Evolutionary conservation across 768 basidiomycete species (phyloP).

Genomic region (Tulasnella sp.): DNA sequence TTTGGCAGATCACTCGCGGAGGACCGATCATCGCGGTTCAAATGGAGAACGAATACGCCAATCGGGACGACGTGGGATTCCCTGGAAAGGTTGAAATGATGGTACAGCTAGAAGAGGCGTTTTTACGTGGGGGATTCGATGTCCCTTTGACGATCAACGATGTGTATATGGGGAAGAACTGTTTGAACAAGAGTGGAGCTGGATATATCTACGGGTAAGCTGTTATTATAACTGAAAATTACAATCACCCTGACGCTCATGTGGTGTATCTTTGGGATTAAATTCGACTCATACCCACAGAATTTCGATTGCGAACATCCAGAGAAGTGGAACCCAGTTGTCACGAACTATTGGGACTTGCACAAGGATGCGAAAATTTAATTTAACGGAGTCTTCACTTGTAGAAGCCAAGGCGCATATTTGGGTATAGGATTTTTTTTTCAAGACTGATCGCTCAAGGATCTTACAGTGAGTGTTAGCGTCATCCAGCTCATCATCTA

Average conservation of each 20-base stretch:
- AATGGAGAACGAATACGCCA: slow-evolving; percentile 62
- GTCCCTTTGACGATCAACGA: slow-evolving; percentile 73
- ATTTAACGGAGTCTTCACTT: too few species aligned
- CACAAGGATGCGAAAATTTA: slow-evolving; percentile 38
- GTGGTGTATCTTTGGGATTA: slow-evolving; percentile 19
- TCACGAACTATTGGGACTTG: slow-evolving; percentile 52
- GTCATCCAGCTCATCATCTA: too few species aligned
- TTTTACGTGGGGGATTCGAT: slow-evolving; percentile 45
- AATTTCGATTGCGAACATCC: slow-evolving; percentile 74
- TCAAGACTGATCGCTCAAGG: too few species aligned
- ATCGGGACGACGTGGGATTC: slow-evolving; percentile 33
- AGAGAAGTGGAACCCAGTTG: slow-evolving; percentile 50
- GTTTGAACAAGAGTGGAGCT: slow-evolving; percentile 65
- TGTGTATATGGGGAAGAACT: slow-evolving; percentile 45
- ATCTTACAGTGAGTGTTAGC: too few species aligned
- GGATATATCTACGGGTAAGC: slow-evolving; percentile 62
- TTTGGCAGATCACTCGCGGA: slow-evolving; percentile 58
- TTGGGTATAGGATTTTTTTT: too few species aligned
- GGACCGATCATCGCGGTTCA: slow-evolving; percentile 55
- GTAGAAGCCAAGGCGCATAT: too few species aligned
- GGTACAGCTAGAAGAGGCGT: slow-evolving; percentile 45
- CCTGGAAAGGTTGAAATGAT: slow-evolving; percentile 45
- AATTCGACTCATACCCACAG: slow-evolving; percentile 65
- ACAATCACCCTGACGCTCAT: slow-evolving; percentile 3
- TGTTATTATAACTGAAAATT: too few species aligned